Evolutionary conservation across 1,139 yeast species (phyloP).

Genomic region (Zygosaccharomyces pseudobailii): DNA sequence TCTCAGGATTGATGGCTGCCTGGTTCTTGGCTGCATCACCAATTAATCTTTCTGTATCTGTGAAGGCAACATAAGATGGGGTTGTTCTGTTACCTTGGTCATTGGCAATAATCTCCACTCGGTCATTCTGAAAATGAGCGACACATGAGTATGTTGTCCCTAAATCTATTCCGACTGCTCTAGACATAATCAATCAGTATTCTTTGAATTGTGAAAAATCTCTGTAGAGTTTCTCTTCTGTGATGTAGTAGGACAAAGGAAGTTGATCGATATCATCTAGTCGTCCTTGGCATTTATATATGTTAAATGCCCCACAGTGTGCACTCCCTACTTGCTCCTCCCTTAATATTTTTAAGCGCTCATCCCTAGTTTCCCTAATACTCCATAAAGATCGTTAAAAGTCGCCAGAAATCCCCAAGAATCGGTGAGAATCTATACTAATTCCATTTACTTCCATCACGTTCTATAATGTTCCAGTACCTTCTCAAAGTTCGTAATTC

Average conservation of each 20-base stretch:
- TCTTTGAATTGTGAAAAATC: slow-evolving; percentile 4
- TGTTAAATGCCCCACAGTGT: neutral
- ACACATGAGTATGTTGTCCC: slow-evolving; percentile 86
- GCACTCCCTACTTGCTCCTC: slow-evolving; percentile 9
- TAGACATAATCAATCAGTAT: slow-evolving; percentile 42
- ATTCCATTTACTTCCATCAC: slow-evolving; percentile 5
- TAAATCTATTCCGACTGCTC: slow-evolving; percentile 80
- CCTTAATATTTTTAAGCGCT: slow-evolving; percentile 7
- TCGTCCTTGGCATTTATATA: neutral
- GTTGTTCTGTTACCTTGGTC: slow-evolving; percentile 72
- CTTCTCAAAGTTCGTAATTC: neutral
- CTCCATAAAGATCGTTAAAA: slow-evolving; percentile 4
- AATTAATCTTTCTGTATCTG: slow-evolving; percentile 61
- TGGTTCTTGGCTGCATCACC: slow-evolving; percentile 73
- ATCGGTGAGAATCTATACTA: no score
- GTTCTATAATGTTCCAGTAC: neutral
- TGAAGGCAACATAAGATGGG: slow-evolving; percentile 65
- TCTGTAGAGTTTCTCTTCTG: neutral
- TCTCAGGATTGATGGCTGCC: slow-evolving; percentile 63
- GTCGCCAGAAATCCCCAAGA: neutral
- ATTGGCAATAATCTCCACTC: slow-evolving; percentile 67
- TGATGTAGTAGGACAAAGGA: neutral
- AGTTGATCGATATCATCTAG: neutral
- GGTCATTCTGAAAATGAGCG: slow-evolving; percentile 66
- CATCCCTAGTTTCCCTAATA: slow-evolving; percentile 6